Evolutionary conservation across 768 basidiomycete genomes (phyloP).

Genomic region (Mycena crocata): DNA sequence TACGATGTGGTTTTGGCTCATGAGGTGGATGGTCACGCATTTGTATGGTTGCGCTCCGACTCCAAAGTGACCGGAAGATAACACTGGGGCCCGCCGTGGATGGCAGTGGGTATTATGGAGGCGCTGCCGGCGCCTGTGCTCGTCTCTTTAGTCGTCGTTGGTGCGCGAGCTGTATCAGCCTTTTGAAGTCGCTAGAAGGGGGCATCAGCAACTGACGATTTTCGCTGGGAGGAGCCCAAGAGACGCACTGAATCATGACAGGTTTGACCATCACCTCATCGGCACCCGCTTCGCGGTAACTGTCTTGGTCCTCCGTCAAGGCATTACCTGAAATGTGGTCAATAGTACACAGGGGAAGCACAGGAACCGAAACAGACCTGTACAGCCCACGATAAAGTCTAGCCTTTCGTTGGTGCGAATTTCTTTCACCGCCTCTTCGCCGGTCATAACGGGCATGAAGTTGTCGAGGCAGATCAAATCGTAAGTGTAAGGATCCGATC

Average conservation of each 20-base stretch:
- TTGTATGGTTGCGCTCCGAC: not conserved
- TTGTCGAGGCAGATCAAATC: constrained; percentile 54
- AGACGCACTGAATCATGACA: constrained; percentile 36
- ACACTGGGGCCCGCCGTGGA: not conserved
- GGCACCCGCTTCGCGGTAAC: constrained; percentile 40
- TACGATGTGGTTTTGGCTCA: too few species aligned
- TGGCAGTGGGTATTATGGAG: constrained; percentile 3
- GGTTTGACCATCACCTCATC: constrained; percentile 38
- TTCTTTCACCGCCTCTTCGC: constrained; percentile 48
- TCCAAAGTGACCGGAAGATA: too few species aligned
- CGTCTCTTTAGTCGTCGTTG: constrained; percentile 26
- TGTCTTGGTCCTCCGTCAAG: constrained; percentile 44
- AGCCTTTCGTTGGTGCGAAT: constrained; percentile 44
- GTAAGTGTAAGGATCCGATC: constrained; percentile 36
- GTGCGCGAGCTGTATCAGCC: constrained; percentile 28
- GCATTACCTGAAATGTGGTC: constrained; percentile 30
- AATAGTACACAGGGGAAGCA: not conserved
- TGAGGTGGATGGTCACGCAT: too few species aligned
- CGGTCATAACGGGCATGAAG: constrained; percentile 48
- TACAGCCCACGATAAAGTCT: constrained; percentile 48
- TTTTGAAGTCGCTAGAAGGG: constrained; percentile 29
- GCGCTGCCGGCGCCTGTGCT: not conserved
- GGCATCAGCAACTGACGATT: not conserved
- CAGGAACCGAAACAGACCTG: constrained; percentile 16
- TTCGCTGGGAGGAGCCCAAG: too few species aligned